These are phyloP conservation scores for Daucus carota DNA, from an alignment of 129 eudicot species.

Conservation along the genomic window DNA sequence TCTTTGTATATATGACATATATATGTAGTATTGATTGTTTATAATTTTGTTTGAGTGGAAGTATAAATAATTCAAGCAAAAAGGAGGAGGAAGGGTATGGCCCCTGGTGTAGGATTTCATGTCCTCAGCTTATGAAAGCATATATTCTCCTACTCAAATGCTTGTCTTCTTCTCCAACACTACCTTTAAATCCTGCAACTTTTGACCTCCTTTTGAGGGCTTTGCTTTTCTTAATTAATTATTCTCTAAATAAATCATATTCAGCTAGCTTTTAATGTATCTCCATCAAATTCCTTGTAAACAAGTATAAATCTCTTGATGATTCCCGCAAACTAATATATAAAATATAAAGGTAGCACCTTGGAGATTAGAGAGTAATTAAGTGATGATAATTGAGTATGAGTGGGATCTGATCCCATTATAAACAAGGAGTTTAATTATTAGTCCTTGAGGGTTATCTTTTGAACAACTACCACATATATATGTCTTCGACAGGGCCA, in stretches of 20 bases:
- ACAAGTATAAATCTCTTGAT: neutral
- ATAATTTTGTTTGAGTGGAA: neutral
- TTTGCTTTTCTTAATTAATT: conserved; percentile 13
- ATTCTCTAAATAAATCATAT: neutral
- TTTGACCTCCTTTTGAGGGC: conserved; percentile 44
- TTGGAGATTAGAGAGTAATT: neutral
- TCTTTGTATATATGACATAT: neutral
- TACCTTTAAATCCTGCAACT: conserved; percentile 25
- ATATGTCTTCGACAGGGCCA: neutral
- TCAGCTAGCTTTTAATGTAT: conserved; percentile 20
- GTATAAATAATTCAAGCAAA: neutral
- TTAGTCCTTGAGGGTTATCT: neutral
- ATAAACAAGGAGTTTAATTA: conserved; percentile 3
- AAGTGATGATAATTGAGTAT: neutral
- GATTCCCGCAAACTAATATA: neutral
- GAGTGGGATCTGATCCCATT: conserved; percentile 13
- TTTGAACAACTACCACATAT: conserved; percentile 5
- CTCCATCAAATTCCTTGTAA: conserved; percentile 13
- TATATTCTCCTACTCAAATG: conserved; percentile 28
- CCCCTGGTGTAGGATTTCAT: conserved; percentile 27
- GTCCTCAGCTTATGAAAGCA: conserved; percentile 29
- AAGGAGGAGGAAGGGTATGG: conserved; percentile 10
- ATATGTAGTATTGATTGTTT: neutral
- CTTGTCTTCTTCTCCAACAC: conserved; percentile 42
- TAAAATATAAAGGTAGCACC: neutral